phyloP scores from a whole-genome alignment of 2,329 filamentous ascomycete genomes.

The Fusarium staphyleae region DNA sequence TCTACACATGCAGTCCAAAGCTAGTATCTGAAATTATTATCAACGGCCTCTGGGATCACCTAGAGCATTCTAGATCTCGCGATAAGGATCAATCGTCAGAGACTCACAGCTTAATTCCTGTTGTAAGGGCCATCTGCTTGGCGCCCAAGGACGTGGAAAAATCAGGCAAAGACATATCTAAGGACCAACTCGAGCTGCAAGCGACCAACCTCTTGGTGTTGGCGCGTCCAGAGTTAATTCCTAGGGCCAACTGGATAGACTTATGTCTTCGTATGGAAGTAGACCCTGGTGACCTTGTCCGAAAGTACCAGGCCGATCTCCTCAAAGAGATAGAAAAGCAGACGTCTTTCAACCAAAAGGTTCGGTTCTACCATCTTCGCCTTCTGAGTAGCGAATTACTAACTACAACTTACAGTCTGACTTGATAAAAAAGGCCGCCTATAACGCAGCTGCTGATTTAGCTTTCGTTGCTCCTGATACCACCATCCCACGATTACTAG shows the following conservation, averaged over 20 bases:
- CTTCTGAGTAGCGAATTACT: background rate
- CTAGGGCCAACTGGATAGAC: conserved; percentile 86
- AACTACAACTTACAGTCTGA: conserved; percentile 38
- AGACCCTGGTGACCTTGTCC: conserved; percentile 82
- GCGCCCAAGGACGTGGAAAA: conserved; percentile 58
- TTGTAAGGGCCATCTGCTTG: conserved; percentile 69
- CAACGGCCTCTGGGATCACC: conserved; percentile 81
- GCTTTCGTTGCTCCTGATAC: conserved; percentile 90
- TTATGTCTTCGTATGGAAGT: conserved; percentile 79
- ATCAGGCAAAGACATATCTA: conserved; percentile 52
- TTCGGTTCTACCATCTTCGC: conserved; percentile 46
- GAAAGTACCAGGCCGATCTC: conserved; percentile 67
- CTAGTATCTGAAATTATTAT: conserved; percentile 70
- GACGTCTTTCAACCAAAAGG: conserved; percentile 60
- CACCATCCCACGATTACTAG: conserved; percentile 78
- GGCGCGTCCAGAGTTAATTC: conserved; percentile 78
- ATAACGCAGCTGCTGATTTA: conserved; percentile 84
- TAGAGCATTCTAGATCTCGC: conserved; percentile 68
- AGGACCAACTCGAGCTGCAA: conserved; percentile 67
- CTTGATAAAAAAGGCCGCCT: conserved; percentile 72
- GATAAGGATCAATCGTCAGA: conserved; percentile 81
- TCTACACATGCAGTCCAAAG: conserved; percentile 68
- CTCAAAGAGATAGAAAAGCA: conserved; percentile 69
- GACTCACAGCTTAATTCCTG: conserved; percentile 66
- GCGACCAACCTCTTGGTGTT: conserved; percentile 81